These are phyloP conservation scores for Podospora fimiseda DNA, from an alignment of 495 filamentous ascomycete genomes.

Conservation along the genomic window DNA sequence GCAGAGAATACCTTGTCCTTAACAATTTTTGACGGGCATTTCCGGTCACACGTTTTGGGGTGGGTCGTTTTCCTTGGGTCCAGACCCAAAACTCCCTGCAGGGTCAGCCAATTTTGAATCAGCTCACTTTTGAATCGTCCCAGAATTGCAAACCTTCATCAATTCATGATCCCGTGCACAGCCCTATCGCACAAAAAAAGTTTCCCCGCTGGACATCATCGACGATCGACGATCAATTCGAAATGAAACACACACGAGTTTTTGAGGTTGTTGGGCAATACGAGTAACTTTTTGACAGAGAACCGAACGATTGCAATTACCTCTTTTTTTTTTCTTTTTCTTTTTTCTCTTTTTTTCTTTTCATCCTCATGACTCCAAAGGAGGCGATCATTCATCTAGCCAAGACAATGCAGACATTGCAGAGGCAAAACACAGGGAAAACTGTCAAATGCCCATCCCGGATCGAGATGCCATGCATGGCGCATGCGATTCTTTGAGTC, in stretches of 20 bases:
- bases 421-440: not conserved
- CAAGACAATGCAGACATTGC: not conserved
- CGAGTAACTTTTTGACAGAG: too few species aligned
- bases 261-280: not conserved
- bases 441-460: not conserved
- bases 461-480: not conserved
- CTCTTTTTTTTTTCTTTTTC: too few species aligned
- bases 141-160: not conserved
- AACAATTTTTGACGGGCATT: slow-evolving; percentile 19
- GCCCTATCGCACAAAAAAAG: not conserved
- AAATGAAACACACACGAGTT: not conserved
- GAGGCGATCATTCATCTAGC: too few species aligned
- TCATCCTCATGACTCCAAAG: too few species aligned
- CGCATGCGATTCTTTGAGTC: not conserved
- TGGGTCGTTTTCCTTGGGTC: slow-evolving; percentile 8
- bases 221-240: not conserved
- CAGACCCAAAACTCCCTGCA: slow-evolving; percentile 7
- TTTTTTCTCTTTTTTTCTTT: too few species aligned
- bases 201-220: not conserved
- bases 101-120: slow-evolving; percentile 16
- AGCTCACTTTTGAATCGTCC: not conserved
- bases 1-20: slow-evolving; percentile 8
- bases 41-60: slow-evolving; percentile 26
- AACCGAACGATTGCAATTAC: too few species aligned
- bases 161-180: not conserved